A percentile compares a stretch with the other conserved stretches of the same genome.
phyloP scores from a whole-genome alignment of 192 early-diverging fungal species.

The Backusella psychrophila region DNA sequence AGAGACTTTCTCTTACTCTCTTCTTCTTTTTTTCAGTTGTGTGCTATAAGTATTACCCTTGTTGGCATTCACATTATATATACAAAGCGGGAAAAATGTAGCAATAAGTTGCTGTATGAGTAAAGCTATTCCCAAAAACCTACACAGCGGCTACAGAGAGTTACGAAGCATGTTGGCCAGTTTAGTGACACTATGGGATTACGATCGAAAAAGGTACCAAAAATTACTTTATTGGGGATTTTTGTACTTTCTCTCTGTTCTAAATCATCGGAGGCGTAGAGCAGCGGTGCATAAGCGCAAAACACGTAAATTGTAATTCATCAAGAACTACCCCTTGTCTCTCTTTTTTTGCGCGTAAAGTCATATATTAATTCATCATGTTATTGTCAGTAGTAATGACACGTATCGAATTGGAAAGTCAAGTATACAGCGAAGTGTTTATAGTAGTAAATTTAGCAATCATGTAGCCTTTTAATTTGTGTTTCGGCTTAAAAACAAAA shows the following conservation, averaged over 20 bases:
- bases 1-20: neutral
- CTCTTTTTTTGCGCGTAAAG: neutral
- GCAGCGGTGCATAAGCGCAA: neutral
- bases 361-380: neutral
- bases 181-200: neutral
- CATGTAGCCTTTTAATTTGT: neutral
- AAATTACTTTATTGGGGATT: neutral
- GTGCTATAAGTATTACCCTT: neutral
- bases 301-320: neutral
- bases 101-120: neutral
- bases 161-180: neutral
- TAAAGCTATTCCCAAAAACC: no score
- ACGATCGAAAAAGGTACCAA: neutral
- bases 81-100: neutral
- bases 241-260: neutral
- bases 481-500: neutral
- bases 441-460: neutral
- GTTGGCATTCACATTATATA: neutral
- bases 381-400: neutral
- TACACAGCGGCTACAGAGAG: no score
- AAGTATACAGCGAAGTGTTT: neutral
- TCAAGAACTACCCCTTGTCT: neutral
- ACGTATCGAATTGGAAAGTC: neutral
- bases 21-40: neutral
- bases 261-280: neutral